Percentiles rank a stretch among this genome's conserved stretches.
Conservation (phyloP, 1,284 basidiomycete species). For the Athelia sp. region DNA sequence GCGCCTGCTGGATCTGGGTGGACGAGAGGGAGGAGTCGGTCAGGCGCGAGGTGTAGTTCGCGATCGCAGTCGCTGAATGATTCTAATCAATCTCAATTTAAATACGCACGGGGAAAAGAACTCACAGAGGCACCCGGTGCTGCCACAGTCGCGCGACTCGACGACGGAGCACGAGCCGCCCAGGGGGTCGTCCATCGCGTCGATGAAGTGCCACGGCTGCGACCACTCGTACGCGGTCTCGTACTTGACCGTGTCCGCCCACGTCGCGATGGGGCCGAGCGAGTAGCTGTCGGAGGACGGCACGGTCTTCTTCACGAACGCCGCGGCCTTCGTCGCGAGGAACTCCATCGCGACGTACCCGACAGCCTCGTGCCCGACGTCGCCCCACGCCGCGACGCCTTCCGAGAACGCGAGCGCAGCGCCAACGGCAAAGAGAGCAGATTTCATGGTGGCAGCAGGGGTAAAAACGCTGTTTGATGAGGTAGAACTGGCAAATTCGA, state of each 20-base stretch:
- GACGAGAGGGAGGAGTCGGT: conserved; percentile 34
- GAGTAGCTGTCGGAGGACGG: conserved; percentile 35
- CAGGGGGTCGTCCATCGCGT: conserved; percentile 46
- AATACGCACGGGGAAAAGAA: conserved; percentile 5
- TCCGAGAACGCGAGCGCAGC: not conserved
- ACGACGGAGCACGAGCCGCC: conserved; percentile 40
- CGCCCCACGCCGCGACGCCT: conserved; percentile 30
- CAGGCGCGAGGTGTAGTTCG: conserved; percentile 50
- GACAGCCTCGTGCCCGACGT: conserved; percentile 36
- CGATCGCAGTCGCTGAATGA: conserved; percentile 41
- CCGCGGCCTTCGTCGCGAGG: conserved; percentile 36
- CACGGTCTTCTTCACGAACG: conserved; percentile 40
- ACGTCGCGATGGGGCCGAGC: conserved; percentile 42
- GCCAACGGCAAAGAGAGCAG: not conserved
- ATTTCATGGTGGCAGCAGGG: not conserved
- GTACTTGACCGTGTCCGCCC: conserved; percentile 41
- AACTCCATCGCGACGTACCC: conserved; percentile 42
- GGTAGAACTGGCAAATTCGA: too few relatives aligned
- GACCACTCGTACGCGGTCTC: conserved; percentile 36
- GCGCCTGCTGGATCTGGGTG: conserved; percentile 40
- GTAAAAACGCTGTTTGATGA: too few relatives aligned
- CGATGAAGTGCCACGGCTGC: conserved; percentile 39
- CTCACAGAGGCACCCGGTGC: conserved; percentile 38
- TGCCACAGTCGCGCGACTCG: conserved; percentile 38
- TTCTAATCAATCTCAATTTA: not conserved